phyloP scores from a whole-genome alignment of 345 rosid genomes.

The Lenwebbia sp. region DNA sequence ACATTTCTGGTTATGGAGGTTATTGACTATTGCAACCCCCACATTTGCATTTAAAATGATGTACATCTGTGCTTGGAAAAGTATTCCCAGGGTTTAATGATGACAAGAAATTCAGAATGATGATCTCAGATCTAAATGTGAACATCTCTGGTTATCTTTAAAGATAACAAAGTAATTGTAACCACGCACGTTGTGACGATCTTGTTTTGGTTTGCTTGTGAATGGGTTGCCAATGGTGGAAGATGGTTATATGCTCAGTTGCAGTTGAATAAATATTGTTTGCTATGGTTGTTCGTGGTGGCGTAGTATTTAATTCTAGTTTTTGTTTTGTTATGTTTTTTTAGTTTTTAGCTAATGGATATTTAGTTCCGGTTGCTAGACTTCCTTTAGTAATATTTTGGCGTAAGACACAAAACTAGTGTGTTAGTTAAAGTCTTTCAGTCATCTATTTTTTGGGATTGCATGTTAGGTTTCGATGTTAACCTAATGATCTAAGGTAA shows the following conservation, averaged over 20 bases:
- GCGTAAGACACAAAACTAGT: not conserved
- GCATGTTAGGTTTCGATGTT: too few relatives aligned
- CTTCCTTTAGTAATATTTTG: not conserved
- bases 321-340: not conserved
- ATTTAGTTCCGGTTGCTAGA: not conserved
- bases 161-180: not conserved
- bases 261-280: not conserved
- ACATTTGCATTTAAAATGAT: not conserved
- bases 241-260: not conserved
- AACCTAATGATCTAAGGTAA: too few relatives aligned
- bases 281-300: not conserved
- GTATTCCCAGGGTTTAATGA: not conserved
- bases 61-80: not conserved
- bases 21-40: not conserved
- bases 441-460: too few relatives aligned
- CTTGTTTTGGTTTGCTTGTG: not conserved
- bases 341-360: not conserved
- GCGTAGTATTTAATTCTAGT: not conserved
- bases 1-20: not conserved
- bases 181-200: not conserved
- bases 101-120: not conserved
- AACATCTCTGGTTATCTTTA: not conserved
- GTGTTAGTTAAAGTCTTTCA: too few relatives aligned
- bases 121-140: not conserved
- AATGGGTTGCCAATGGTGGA: not conserved